Conservation (phyloP, 2,329 filamentous ascomycete species). For the Beauveria rudraprayagi region DNA sequence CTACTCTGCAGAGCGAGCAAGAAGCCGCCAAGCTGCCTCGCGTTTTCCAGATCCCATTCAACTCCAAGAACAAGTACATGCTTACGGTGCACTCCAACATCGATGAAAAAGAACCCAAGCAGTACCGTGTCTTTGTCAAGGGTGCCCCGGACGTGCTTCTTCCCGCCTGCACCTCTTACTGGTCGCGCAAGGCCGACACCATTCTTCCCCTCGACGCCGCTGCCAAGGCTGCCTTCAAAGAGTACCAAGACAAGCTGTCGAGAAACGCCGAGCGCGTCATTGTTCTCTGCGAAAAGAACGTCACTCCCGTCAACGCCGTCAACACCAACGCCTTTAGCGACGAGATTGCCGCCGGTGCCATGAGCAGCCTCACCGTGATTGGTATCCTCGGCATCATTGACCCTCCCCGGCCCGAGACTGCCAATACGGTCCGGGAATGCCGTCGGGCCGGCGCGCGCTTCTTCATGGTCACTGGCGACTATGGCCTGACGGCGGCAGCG, state of each 20-base stretch:
- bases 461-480: slow-evolving; percentile 42
- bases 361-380: slow-evolving; percentile 37
- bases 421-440: slow-evolving; percentile 31
- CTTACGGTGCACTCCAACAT: slow-evolving; percentile 28
- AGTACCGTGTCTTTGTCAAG: slow-evolving; percentile 41
- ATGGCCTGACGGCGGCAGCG: slow-evolving; percentile 51
- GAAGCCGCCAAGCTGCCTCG: slow-evolving; percentile 16
- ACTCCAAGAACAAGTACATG: slow-evolving; percentile 44
- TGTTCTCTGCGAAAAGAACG: slow-evolving; percentile 31
- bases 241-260: slow-evolving; percentile 32
- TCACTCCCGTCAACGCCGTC: slow-evolving; percentile 18
- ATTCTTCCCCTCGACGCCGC: slow-evolving; percentile 27
- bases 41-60: slow-evolving; percentile 38
- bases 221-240: slow-evolving; percentile 25
- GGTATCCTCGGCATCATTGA: slow-evolving; percentile 46
- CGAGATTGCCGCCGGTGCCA: slow-evolving; percentile 34
- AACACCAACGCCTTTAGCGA: slow-evolving; percentile 42
- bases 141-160: slow-evolving; percentile 46
- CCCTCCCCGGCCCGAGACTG: slow-evolving; percentile 36
- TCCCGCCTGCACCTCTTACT: slow-evolving; percentile 27
- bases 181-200: slow-evolving; percentile 23
- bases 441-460: slow-evolving; percentile 37
- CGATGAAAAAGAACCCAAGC: slow-evolving; percentile 17
- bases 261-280: slow-evolving; percentile 36
- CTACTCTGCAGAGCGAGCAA: slow-evolving; percentile 15